Conservation (phyloP, 352 stramenopile species). For the Pythium chondricola region DNA sequence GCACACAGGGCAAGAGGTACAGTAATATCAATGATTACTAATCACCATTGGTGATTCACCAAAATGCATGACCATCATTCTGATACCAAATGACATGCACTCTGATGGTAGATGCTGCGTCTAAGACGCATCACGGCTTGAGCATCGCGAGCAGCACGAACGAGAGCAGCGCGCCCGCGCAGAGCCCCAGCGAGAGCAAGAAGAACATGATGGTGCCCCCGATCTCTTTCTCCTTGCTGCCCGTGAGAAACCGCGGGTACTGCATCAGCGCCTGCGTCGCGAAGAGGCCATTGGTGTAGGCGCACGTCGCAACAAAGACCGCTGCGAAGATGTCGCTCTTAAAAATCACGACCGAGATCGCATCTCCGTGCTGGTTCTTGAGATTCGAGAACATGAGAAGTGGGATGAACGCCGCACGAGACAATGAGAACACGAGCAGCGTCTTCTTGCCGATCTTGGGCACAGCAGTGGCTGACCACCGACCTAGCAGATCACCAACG, state of each 20-base stretch:
- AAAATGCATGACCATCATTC: too few species aligned
- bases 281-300: slow-evolving; percentile 70
- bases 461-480: slow-evolving; percentile 34
- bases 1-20: too few species aligned
- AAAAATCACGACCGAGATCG: slow-evolving; percentile 72
- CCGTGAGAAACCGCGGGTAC: slow-evolving; percentile 47
- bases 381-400: slow-evolving; percentile 77
- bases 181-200: slow-evolving; percentile 66
- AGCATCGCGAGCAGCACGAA: slow-evolving; percentile 74
- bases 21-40: too few species aligned
- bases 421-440: slow-evolving; percentile 33
- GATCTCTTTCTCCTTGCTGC: slow-evolving; percentile 62
- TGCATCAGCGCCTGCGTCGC: slow-evolving; percentile 74
- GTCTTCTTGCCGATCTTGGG: slow-evolving; percentile 26
- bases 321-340: slow-evolving; percentile 56
- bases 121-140: slow-evolving; percentile 36
- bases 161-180: slow-evolving; percentile 62
- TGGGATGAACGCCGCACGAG: slow-evolving; percentile 47
- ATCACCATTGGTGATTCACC: too few species aligned
- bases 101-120: too few species aligned
- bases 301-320: slow-evolving; percentile 46
- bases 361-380: slow-evolving; percentile 53
- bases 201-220: slow-evolving; percentile 82
- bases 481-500: slow-evolving; percentile 58
- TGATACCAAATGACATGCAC: too few species aligned